A percentile compares a stretch with the other conserved stretches of the same genome.
Conservation (phyloP, 805 yeast genomes). For the Candida golubevii region DNA sequence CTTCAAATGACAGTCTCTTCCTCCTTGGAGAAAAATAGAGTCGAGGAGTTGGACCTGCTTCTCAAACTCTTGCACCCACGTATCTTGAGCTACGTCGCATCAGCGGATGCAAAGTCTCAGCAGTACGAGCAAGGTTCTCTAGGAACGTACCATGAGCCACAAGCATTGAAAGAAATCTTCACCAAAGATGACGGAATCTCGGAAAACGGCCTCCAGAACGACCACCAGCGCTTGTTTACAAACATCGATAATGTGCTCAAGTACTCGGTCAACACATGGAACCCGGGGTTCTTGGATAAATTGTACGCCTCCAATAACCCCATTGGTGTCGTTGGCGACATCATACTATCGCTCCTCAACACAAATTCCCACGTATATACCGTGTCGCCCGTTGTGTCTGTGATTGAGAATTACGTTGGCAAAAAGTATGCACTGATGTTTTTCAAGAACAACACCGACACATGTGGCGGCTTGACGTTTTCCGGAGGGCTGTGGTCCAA, state of each 20-base stretch:
- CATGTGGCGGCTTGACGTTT: constrained; percentile 79
- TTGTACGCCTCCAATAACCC: constrained; percentile 84
- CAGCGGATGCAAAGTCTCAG: constrained; percentile 36
- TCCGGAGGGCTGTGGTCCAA: constrained; percentile 89
- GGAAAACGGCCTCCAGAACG: constrained; percentile 29
- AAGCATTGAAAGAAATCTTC: constrained; percentile 35
- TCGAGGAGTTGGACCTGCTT: constrained; percentile 51
- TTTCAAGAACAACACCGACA: constrained; percentile 37
- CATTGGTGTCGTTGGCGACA: constrained; percentile 71
- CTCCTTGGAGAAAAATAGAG: constrained; percentile 47
- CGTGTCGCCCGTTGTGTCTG: constrained; percentile 75
- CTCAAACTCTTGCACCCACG: constrained; percentile 48
- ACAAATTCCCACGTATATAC: constrained; percentile 85
- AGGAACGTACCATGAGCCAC: constrained; percentile 53
- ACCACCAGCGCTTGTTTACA: constrained; percentile 38
- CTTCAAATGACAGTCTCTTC: constrained; percentile 11
- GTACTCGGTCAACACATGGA: constrained; percentile 81
- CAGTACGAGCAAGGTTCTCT: constrained; percentile 38
- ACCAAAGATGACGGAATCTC: constrained; percentile 31
- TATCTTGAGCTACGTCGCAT: constrained; percentile 49
- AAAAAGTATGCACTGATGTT: constrained; percentile 65
- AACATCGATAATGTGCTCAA: constrained; percentile 54
- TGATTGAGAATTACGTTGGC: constrained; percentile 67
- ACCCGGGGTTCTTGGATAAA: constrained; percentile 80
- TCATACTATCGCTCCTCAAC: constrained; percentile 63